Conservation (phyloP, 2,329 filamentous ascomycete species). For the Penicillium expansum region DNA sequence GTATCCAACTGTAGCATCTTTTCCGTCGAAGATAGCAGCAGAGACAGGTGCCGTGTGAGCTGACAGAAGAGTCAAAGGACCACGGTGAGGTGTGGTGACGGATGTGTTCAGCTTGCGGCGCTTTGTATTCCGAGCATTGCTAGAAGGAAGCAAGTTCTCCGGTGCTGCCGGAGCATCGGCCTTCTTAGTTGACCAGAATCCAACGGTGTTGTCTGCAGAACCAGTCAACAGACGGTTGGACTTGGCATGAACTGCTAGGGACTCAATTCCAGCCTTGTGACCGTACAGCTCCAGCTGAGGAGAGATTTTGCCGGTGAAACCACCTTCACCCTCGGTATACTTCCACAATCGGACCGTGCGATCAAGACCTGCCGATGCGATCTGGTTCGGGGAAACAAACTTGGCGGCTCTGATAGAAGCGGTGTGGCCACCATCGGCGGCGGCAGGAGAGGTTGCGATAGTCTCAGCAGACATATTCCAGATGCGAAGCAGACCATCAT, state of each 20-base stretch:
- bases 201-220: slow-evolving; percentile 76
- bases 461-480: slow-evolving; percentile 88
- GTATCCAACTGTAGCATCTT: slow-evolving; percentile 85
- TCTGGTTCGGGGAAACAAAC: slow-evolving; percentile 73
- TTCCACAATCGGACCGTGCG: slow-evolving; percentile 87
- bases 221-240: slow-evolving; percentile 80
- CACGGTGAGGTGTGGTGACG: slow-evolving; percentile 65
- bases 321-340: slow-evolving; percentile 66
- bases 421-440: slow-evolving; percentile 68
- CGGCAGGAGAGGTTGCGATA: slow-evolving; percentile 70
- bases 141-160: slow-evolving; percentile 64
- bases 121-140: slow-evolving; percentile 64
- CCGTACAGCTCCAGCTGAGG: slow-evolving; percentile 80
- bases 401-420: slow-evolving; percentile 77
- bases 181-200: slow-evolving; percentile 84
- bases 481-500: slow-evolving; percentile 82
- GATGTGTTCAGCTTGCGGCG: slow-evolving; percentile 68
- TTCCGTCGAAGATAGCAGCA: slow-evolving; percentile 77
- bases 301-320: slow-evolving; percentile 61
- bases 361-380: slow-evolving; percentile 82
- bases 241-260: slow-evolving; percentile 68
- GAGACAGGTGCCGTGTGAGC: slow-evolving; percentile 73
- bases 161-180: slow-evolving; percentile 72
- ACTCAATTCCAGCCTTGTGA: slow-evolving; percentile 72
- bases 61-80: slow-evolving; percentile 70